A percentile compares a stretch with the other conserved stretches of the same genome.
Conservation (phyloP, 495 filamentous ascomycete species). For the Hypoxylon intermedium region DNA sequence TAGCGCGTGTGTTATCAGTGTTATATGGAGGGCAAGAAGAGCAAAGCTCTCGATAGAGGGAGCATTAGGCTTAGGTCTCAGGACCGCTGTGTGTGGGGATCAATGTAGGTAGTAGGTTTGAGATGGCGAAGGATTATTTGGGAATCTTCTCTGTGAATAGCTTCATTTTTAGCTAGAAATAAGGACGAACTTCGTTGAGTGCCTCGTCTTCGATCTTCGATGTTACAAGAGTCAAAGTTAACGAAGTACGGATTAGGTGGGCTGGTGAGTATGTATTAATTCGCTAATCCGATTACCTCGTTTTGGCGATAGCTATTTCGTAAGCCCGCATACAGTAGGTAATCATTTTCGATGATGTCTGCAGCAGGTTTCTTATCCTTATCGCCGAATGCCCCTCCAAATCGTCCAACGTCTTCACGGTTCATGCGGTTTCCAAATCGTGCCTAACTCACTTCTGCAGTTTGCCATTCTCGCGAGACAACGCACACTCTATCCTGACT, state of each 20-base stretch:
- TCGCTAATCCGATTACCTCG: too few relatives aligned
- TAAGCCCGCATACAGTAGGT: too few relatives aligned
- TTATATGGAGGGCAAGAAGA: conserved; percentile 17
- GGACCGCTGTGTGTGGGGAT: conserved; percentile 10
- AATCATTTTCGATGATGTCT: too few relatives aligned
- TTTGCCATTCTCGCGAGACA: conserved; percentile 19
- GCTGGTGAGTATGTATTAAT: too few relatives aligned
- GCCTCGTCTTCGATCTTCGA: too few relatives aligned
- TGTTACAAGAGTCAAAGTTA: too few relatives aligned
- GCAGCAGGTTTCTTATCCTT: background rate
- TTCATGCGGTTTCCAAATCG: conserved; percentile 6
- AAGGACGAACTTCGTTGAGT: too few relatives aligned
- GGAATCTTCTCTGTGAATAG: conserved; percentile 21
- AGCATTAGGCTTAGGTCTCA: conserved; percentile 23
- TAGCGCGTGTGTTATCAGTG: conserved; percentile 18
- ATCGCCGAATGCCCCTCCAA: conserved; percentile 1
- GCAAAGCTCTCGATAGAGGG: conserved; percentile 26
- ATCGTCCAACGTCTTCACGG: too few relatives aligned
- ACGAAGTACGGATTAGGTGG: too few relatives aligned
- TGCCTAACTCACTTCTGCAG: conserved; percentile 17
- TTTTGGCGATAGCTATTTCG: too few relatives aligned
- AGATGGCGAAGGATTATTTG: conserved; percentile 8
- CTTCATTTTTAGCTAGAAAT: conserved; percentile 32
- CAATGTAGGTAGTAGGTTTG: background rate
- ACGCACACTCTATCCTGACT: background rate